Evolutionary conservation across 352 stramenopile species (phyloP).

Genomic region (Globisporangium apiculatum): DNA sequence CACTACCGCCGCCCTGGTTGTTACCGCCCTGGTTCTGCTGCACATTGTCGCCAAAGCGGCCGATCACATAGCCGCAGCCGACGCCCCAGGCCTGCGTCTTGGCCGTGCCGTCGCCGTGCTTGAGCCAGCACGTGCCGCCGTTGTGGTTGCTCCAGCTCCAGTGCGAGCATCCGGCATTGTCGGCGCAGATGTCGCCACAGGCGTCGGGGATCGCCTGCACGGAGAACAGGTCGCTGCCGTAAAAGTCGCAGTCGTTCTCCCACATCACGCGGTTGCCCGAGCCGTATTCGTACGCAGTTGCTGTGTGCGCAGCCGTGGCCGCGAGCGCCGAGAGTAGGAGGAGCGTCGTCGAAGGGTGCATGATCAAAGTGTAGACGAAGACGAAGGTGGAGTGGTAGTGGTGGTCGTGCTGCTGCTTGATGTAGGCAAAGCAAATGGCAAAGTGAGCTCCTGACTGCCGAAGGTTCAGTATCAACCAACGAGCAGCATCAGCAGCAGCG

Average conservation of each 20-base stretch:
- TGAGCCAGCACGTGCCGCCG: conserved; percentile 61
- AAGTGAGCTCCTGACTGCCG: conserved; percentile 2
- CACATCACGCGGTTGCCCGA: conserved; percentile 13
- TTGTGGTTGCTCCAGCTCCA: conserved; percentile 49
- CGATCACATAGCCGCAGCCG: conserved; percentile 34
- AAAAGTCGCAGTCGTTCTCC: conserved; percentile 17
- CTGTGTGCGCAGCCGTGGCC: neutral
- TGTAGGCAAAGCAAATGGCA: conserved; percentile 7
- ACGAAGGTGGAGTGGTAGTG: neutral
- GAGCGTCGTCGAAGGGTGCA: conserved; percentile 7
- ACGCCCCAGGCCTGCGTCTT: conserved; percentile 13
- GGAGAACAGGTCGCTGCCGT: conserved; percentile 13
- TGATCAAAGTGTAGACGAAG: neutral
- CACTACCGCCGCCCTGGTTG: neutral
- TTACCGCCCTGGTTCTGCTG: neutral
- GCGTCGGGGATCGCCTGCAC: conserved; percentile 9
- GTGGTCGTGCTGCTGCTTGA: neutral
- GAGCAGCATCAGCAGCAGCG: neutral
- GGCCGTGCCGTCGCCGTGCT: conserved; percentile 12
- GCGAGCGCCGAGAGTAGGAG: conserved; percentile 8
- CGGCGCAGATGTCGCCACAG: conserved; percentile 13
- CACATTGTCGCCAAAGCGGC: conserved; percentile 20
- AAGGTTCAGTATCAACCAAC: no score
- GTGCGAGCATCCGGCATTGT: conserved; percentile 12
- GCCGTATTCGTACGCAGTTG: conserved; percentile 8